Conservation (phyloP, 192 early-diverging fungal species). For the Thoreauomyces humboldtii region DNA sequence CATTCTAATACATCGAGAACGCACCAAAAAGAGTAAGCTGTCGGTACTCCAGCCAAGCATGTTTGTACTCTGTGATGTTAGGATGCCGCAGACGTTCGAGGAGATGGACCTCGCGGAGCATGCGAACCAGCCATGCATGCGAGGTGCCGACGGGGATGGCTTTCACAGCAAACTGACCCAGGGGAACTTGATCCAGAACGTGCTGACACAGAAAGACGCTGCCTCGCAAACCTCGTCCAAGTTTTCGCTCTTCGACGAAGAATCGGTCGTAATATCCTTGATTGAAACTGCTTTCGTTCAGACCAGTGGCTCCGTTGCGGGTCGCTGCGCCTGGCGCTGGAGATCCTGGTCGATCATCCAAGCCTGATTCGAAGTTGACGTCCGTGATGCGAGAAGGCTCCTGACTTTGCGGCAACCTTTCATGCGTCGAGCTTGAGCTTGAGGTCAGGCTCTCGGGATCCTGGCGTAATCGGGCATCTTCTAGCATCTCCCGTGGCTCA, state of each 20-base stretch:
- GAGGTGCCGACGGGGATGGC: conserved; percentile 91
- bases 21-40: conserved; percentile 66
- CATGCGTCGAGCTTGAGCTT: neutral
- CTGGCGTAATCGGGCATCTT: neutral
- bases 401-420: neutral
- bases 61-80: conserved; percentile 93
- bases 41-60: conserved; percentile 90
- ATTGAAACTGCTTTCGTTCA: conserved; percentile 60
- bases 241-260: conserved; percentile 81
- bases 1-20: neutral
- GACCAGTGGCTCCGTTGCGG: neutral
- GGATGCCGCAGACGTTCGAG: conserved; percentile 86
- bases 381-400: neutral
- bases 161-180: conserved; percentile 85
- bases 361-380: neutral
- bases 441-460: neutral
- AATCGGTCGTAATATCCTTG: conserved; percentile 95
- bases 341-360: neutral
- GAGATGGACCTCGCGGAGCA: conserved; percentile 92
- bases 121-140: conserved; percentile 84
- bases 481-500: neutral
- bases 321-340: neutral
- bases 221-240: conserved; percentile 87
- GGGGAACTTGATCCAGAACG: conserved; percentile 41
- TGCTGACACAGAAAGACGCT: conserved; percentile 85